Evolutionary conservation across 2,329 filamentous ascomycete species (phyloP).

Genomic region (Diaporthe sp.): DNA sequence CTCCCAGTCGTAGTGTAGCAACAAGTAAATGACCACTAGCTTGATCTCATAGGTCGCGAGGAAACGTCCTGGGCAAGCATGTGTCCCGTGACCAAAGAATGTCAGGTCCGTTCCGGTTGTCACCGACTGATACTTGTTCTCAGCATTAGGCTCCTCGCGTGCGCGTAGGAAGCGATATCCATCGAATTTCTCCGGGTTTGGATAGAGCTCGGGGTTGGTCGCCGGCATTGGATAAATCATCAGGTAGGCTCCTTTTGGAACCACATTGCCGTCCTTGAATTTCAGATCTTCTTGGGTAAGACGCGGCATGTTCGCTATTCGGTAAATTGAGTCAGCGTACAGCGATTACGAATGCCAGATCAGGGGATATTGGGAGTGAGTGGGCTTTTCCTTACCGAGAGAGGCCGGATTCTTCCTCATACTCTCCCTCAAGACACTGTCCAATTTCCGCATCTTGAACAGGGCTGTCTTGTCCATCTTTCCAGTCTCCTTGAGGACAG

Average conservation of each 20-base stretch:
- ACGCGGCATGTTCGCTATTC: slow-evolving; percentile 25
- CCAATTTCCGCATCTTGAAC: slow-evolving; percentile 49
- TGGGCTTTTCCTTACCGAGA: slow-evolving; percentile 47
- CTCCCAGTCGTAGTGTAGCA: slow-evolving; percentile 45
- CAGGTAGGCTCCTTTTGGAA: slow-evolving; percentile 23
- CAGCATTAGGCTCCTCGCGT: slow-evolving; percentile 45
- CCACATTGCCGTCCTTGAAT: slow-evolving; percentile 18
- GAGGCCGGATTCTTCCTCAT: slow-evolving; percentile 42
- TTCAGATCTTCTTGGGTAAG: slow-evolving; percentile 1
- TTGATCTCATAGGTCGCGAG: slow-evolving; percentile 56
- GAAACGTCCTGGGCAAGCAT: slow-evolving; percentile 56
- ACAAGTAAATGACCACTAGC: slow-evolving; percentile 46
- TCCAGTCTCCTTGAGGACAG: background rate
- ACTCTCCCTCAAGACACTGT: slow-evolving; percentile 49
- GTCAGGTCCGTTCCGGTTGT: slow-evolving; percentile 43
- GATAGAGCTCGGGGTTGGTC: slow-evolving; percentile 47
- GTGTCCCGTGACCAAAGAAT: slow-evolving; percentile 54
- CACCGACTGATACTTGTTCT: slow-evolving; percentile 41
- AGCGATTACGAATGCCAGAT: background rate
- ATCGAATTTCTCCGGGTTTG: slow-evolving; percentile 54
- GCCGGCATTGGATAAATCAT: slow-evolving; percentile 8
- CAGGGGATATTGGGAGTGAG: background rate
- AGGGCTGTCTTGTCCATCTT: slow-evolving; percentile 39
- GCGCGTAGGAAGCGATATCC: slow-evolving; percentile 56
- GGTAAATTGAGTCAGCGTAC: background rate